These are phyloP conservation scores for Cryomyces antarcticus DNA, from an alignment of 495 filamentous ascomycete genomes.

Conservation along the genomic window DNA sequence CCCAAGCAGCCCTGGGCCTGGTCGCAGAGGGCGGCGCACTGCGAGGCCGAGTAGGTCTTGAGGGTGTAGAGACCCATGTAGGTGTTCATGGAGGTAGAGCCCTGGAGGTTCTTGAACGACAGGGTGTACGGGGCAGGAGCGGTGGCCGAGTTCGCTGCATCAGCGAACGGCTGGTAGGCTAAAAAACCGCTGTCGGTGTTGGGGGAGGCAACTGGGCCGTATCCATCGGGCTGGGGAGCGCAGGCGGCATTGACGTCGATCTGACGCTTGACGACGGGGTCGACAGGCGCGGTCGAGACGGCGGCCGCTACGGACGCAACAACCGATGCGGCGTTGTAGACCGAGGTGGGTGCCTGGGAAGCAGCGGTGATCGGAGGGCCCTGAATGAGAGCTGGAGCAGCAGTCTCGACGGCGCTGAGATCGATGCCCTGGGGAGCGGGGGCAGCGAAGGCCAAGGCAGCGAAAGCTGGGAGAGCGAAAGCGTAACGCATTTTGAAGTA, in stretches of 20 bases:
- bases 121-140: neutral
- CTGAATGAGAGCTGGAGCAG: too few relatives aligned
- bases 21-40: conserved; percentile 6
- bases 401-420: too few relatives aligned
- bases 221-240: neutral
- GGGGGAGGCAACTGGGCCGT: neutral
- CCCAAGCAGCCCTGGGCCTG: conserved; percentile 3
- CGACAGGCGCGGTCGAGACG: neutral
- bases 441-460: too few relatives aligned
- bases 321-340: neutral
- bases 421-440: too few relatives aligned
- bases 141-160: neutral
- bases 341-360: too few relatives aligned
- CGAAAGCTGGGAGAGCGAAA: too few relatives aligned
- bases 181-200: neutral
- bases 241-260: neutral
- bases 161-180: neutral
- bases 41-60: conserved; percentile 4
- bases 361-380: too few relatives aligned
- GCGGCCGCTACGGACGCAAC: neutral
- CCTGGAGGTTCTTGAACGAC: conserved; percentile 4
- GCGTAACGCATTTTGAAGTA: too few relatives aligned
- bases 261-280: neutral
- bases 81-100: neutral
- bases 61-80: conserved; percentile 9